Evolutionary conservation across 805 yeast genomes (phyloP).

Genomic region (Candida tammaniensis): DNA sequence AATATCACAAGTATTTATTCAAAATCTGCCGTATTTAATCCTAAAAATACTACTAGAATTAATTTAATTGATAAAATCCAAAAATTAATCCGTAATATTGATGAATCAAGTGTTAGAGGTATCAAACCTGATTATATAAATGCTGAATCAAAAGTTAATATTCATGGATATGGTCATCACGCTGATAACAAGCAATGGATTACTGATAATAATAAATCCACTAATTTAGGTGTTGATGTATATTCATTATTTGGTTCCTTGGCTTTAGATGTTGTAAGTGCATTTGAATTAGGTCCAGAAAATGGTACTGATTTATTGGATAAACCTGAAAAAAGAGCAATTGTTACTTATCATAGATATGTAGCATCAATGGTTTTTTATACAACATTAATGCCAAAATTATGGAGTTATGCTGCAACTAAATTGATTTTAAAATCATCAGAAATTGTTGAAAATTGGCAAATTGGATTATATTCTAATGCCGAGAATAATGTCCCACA

Average conservation of each 20-base stretch:
- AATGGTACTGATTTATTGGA: slow-evolving; percentile 45
- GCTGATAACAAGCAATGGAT: slow-evolving; percentile 28
- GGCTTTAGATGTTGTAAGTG: slow-evolving; percentile 69
- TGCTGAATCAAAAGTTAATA: slow-evolving; percentile 28
- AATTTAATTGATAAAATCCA: slow-evolving; percentile 24
- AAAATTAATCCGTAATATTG: slow-evolving; percentile 25
- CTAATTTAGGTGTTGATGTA: slow-evolving; percentile 48
- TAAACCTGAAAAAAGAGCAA: slow-evolving; percentile 36
- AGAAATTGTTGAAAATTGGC: slow-evolving; percentile 45
- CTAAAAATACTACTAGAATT: slow-evolving; percentile 25
- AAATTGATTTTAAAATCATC: slow-evolving; percentile 37
- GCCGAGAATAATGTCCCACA: slow-evolving; percentile 34
- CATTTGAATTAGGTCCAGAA: slow-evolving; percentile 54
- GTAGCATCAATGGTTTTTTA: slow-evolving; percentile 64
- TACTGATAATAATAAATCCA: slow-evolving; percentile 9
- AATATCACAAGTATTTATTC: slow-evolving; percentile 30
- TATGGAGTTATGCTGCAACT: slow-evolving; percentile 50
- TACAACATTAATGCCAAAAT: slow-evolving; percentile 57
- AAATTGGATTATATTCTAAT: slow-evolving; percentile 26
- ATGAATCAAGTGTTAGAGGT: slow-evolving; percentile 28
- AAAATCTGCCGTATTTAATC: slow-evolving; percentile 31
- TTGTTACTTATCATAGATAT: slow-evolving; percentile 41
- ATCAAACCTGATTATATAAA: slow-evolving; percentile 31
- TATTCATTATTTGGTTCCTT: slow-evolving; percentile 63
- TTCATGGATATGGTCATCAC: slow-evolving; percentile 33